A percentile compares a stretch with the other conserved stretches of the same genome.
Conservation (phyloP, 2,329 filamentous ascomycete genomes). For the Arthrobotrys pseudoclavata region DNA sequence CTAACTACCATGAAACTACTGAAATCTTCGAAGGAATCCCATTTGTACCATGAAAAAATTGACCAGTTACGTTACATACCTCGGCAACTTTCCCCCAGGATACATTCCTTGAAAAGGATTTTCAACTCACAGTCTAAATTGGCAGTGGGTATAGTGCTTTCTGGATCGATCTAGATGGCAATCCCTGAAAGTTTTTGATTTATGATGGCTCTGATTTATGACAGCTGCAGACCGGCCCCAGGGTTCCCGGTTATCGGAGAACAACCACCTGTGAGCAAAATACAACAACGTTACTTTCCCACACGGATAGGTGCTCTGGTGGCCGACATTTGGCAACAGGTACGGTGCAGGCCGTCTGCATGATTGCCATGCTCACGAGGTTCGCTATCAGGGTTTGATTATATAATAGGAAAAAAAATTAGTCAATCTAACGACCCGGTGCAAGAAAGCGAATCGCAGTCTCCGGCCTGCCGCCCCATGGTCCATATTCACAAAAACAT, state of each 20-base stretch:
- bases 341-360: background rate
- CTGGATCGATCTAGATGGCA: background rate
- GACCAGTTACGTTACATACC: background rate
- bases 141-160: background rate
- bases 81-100: background rate
- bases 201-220: background rate
- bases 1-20: background rate
- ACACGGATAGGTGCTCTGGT: slow-evolving; percentile 2
- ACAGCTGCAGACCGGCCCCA: background rate
- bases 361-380: background rate
- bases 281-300: slow-evolving; percentile 4
- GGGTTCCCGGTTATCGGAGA: slow-evolving; percentile 17
- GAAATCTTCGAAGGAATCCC: background rate
- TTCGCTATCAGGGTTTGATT: background rate
- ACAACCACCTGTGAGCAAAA: slow-evolving; percentile 37
- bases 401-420: background rate
- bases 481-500: background rate
- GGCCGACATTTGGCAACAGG: background rate
- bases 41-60: background rate
- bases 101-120: background rate
- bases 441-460: background rate
- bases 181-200: slow-evolving; percentile 5
- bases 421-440: background rate
- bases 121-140: background rate
- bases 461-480: background rate